Percentiles rank a stretch among this genome's conserved stretches.
Evolutionary conservation across 2,329 filamentous ascomycete genomes (phyloP).

Genomic region (Tolypocladium endophyticum): DNA sequence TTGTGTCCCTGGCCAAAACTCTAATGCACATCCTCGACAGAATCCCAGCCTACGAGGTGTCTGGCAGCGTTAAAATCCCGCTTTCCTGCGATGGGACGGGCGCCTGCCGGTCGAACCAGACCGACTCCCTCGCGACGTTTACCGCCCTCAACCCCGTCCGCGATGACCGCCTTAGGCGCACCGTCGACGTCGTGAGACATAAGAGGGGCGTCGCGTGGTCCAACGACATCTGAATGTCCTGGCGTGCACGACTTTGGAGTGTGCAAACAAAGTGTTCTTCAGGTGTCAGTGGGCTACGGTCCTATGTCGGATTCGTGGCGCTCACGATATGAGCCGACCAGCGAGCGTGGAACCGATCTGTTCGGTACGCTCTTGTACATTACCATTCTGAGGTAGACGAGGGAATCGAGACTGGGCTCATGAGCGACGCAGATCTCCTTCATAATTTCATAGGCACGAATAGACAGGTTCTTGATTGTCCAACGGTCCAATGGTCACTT

Average conservation of each 20-base stretch:
- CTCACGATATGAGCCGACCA: not conserved
- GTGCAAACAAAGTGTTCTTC: not conserved
- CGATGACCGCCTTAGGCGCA: not conserved
- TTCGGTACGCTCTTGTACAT: not conserved
- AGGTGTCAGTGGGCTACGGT: not conserved
- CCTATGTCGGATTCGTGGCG: not conserved
- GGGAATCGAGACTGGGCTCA: not conserved
- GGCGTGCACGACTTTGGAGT: not conserved
- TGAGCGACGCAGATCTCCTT: not conserved
- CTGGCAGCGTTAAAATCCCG: constrained; percentile 14
- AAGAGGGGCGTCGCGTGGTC: constrained; percentile 3
- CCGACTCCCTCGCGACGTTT: not conserved
- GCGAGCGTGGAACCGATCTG: not conserved
- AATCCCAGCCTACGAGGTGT: constrained; percentile 14
- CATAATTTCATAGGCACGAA: not conserved
- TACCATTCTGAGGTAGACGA: not conserved
- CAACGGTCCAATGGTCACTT: not conserved
- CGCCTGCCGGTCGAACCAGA: not conserved
- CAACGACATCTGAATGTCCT: not conserved
- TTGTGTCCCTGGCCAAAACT: not conserved
- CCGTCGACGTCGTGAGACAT: not conserved
- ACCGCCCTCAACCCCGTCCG: constrained; percentile 1
- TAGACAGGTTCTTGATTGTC: not conserved
- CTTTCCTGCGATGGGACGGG: constrained; percentile 3
- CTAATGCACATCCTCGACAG: not conserved